Evolutionary conservation across 495 filamentous ascomycete genomes (phyloP).

Genomic region (Durotheca rogersii): DNA sequence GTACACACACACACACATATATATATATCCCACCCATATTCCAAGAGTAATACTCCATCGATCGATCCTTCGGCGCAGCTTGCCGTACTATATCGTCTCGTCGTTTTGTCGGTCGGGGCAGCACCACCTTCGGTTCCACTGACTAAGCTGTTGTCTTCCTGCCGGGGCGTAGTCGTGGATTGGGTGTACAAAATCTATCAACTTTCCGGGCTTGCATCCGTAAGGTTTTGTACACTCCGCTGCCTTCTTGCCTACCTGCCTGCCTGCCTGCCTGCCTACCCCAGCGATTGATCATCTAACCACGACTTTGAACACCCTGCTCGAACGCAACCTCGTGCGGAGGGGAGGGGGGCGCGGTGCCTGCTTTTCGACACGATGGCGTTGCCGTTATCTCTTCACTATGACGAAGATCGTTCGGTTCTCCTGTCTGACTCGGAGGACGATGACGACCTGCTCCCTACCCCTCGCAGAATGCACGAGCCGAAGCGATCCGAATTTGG

Average conservation of each 20-base stretch:
- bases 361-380: slow-evolving; percentile 28
- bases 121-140: too few species aligned
- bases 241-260: background rate
- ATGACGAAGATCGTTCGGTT: slow-evolving; percentile 36
- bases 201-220: slow-evolving; percentile 1
- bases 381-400: slow-evolving; percentile 32
- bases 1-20: too few species aligned
- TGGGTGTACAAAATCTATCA: slow-evolving; percentile 25
- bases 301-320: slow-evolving; percentile 13
- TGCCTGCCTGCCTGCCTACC: background rate
- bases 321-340: slow-evolving; percentile 16
- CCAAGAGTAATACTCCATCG: slow-evolving; percentile 16
- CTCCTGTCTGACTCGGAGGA: slow-evolving; percentile 37
- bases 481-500: slow-evolving; percentile 14
- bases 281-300: slow-evolving; percentile 11
- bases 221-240: slow-evolving; percentile 12
- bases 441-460: slow-evolving; percentile 34
- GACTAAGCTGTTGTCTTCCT: too few species aligned
- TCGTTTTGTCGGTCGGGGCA: too few species aligned
- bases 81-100: slow-evolving; percentile 25
- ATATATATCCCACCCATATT: slow-evolving; percentile 20
- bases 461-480: slow-evolving; percentile 17
- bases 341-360: slow-evolving; percentile 22
- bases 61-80: slow-evolving; percentile 26
- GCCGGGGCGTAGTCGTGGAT: slow-evolving; percentile 2